Base-by-base conservation (phyloP, 1,284 basidiomycete species). In the Xerocomus nothofagi region DNA sequence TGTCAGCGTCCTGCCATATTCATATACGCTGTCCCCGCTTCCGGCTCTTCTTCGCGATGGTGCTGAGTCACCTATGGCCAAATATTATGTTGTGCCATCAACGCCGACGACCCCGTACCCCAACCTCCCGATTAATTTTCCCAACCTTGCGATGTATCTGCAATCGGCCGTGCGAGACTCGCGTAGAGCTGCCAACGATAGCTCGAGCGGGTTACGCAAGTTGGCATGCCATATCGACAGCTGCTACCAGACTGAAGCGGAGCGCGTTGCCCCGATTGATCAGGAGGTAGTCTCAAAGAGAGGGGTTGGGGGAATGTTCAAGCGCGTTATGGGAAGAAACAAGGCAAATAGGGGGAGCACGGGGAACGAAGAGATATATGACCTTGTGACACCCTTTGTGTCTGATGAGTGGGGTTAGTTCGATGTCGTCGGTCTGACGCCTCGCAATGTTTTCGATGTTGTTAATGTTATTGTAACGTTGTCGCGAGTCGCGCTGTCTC, bases 361-460 rank as follows among this genome's bases (percentile, higher is more conserved):
- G 56, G 76, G 75, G 55, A 90, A 90, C 59, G 85, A 86, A 57
- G 86, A 89, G 52, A 83, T 81, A 12, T 90, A 82, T 55, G 84
- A 88, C 43, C 75, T 89, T 15, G 86, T 91, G 47, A 91, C 88
- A 24, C 88, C 88, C 1, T 91, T 90, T 65, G 76, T 82, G n/a
- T 66, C 78, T n/a, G 78, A 81, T 50, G 81, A 81, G 56, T 83
- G 78, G 78, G 78, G 80, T 43, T 79, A 57, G 61, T 15, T 23
- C 8, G 21, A 36, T 14, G 12, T 36, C 37, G 40, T 15, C 26
- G 32, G 32, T 33, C 32, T 33, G 32, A 21, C 40, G 32, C 23
- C 21, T 23, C 38, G n/a, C 23, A 24, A 4, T 44, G 11, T 26
- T 49, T 47, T 38, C 6, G 8, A 10, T 39, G 4, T 27, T 6